Base-by-base conservation (phyloP, 2,329 filamentous ascomycete genomes). In the Fonsecaea erecta region DNA sequence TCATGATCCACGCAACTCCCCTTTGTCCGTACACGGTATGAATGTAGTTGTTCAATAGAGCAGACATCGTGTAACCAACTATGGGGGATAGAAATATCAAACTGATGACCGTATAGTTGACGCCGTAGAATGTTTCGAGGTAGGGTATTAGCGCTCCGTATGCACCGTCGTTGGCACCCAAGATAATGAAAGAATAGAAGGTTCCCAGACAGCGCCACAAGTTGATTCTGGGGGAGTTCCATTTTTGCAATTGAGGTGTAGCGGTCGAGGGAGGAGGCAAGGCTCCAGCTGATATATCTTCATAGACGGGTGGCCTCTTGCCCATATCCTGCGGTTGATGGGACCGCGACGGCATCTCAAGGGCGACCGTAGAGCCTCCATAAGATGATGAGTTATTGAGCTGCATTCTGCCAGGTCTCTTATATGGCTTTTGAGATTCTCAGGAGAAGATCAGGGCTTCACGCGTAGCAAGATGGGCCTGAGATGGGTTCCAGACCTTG, bases 1-100 rank as follows among this genome's bases (percentile, higher is more conserved):
- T 86, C 0, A 84, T 86, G 1, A 91, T 74, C 58, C 91, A 73
- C 21, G 89, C 89, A 16, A 93, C 83, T 16, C 91, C 91, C 30
- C 89, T 83, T 74, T 91, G 90, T 32, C 91, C 91, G 28, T 79
- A 68, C 4, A 69, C 69, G 35, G 74, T 71, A 68, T 83, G 81
- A 21, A 82, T 73, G 6, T 65, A 57, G 65, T 81, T 80, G 70
- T 80, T 82, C 32, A 79, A 60, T 12, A 81, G 62, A 12, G 82
- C 81, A 1, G 81, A 77, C 2, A 74, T 63, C 9, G 76, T 78
- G 70, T 83, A 84, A 6, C 82, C 82, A 1, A 79, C 70, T 34
- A 82, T 77, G 0, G 81, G 81, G 18, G 80, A 77, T 6, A 83
- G 77, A 71, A 83, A 84, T 57, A 83, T 74, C 1, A 83, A 74